Conservation (phyloP, 176 grass and related monocot species). For the Ensete ventricosum region DNA sequence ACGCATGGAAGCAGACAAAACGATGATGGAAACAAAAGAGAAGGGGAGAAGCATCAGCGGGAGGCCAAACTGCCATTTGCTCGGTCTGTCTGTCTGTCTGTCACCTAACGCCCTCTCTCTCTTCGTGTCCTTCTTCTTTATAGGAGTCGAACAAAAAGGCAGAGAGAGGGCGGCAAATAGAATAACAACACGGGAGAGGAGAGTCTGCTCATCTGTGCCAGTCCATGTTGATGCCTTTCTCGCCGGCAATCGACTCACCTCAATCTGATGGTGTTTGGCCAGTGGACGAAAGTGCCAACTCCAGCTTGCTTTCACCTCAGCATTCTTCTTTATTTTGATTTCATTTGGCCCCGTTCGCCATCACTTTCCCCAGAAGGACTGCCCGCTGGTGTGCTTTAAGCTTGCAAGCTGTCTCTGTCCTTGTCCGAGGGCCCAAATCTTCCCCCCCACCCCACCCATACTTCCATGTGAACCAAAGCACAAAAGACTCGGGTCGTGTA, state of each 20-base stretch:
- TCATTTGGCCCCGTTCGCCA: not conserved
- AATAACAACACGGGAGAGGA: not conserved
- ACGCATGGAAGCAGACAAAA: not conserved
- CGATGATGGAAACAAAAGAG: not conserved
- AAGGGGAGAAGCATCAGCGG: not conserved
- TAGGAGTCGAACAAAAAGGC: not conserved
- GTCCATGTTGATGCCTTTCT: too few relatives aligned
- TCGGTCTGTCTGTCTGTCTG: not conserved
- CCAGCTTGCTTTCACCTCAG: not conserved
- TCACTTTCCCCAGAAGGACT: not conserved
- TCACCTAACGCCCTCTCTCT: not conserved
- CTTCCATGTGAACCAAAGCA: not conserved
- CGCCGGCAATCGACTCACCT: not conserved
- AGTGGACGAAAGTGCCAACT: not conserved
- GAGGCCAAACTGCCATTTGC: not conserved
- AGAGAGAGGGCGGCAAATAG: not conserved
- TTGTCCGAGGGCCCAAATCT: not conserved
- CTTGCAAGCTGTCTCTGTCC: constrained; percentile 3
- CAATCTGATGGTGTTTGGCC: not conserved
- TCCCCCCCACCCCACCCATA: not conserved
- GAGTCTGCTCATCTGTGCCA: not conserved
- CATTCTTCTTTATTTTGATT: not conserved
- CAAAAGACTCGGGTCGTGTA: too few relatives aligned
- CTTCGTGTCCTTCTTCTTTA: not conserved
- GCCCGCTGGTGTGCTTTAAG: not conserved